Percentiles rank a stretch among this genome's conserved stretches.
phyloP scores from a whole-genome alignment of 768 basidiomycete species.

The Pulveroboletus sp. region DNA sequence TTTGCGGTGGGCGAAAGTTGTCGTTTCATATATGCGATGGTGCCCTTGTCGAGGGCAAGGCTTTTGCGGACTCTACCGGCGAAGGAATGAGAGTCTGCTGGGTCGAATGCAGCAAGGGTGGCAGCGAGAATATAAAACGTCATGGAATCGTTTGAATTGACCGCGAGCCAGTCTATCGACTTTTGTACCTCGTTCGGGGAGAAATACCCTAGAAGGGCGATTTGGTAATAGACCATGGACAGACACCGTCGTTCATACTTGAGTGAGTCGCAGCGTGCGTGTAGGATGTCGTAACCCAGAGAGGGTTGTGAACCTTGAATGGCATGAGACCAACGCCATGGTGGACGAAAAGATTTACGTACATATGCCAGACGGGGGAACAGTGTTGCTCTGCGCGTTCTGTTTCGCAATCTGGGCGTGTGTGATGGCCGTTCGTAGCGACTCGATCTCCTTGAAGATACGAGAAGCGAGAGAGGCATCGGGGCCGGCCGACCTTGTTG shows the following conservation, averaged over 20 bases:
- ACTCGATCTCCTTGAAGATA: conserved; percentile 62
- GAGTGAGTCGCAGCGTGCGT: conserved; percentile 66
- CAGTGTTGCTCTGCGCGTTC: conserved; percentile 55
- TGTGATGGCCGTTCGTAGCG: conserved; percentile 43
- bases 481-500: conserved; percentile 29
- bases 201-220: conserved; percentile 61
- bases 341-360: background rate
- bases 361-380: conserved; percentile 55
- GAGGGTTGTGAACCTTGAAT: conserved; percentile 37
- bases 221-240: conserved; percentile 54
- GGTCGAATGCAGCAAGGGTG: conserved; percentile 62
- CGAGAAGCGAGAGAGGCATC: conserved; percentile 46
- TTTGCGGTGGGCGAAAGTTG: conserved; percentile 46
- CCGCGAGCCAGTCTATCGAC: conserved; percentile 67
- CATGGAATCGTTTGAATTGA: conserved; percentile 62
- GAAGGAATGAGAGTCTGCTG: conserved; percentile 49
- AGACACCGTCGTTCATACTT: conserved; percentile 69
- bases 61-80: conserved; percentile 43
- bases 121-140: conserved; percentile 64
- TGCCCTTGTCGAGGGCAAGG: conserved; percentile 42
- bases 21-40: conserved; percentile 55
- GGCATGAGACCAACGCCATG: conserved; percentile 2
- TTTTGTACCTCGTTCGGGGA: conserved; percentile 54
- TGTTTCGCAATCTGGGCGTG: conserved; percentile 56
- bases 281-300: conserved; percentile 63